These are phyloP conservation scores for Candolleomyces aberdarensis DNA, from an alignment of 768 basidiomycete species.

Conservation along the genomic window DNA sequence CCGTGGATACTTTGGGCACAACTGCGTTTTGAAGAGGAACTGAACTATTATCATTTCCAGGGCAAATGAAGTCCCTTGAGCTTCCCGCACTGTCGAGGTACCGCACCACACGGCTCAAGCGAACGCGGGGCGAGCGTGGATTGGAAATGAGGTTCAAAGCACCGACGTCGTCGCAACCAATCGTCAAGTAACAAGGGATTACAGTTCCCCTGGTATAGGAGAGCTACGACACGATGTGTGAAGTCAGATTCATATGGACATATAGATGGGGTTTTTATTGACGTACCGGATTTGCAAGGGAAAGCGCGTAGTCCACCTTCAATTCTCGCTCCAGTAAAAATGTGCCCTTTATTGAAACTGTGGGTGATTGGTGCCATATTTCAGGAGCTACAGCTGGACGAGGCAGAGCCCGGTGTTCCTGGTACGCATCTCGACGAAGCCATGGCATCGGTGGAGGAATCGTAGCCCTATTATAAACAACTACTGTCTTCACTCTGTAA, in stretches of 20 bases:
- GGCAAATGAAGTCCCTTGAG: not conserved
- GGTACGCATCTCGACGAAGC: not conserved
- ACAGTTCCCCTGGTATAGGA: constrained; percentile 30
- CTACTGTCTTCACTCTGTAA: not conserved
- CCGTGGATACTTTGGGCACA: not conserved
- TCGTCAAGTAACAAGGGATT: constrained; percentile 23
- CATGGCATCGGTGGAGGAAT: not conserved
- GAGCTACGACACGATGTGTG: constrained; percentile 13
- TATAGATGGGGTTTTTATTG: not conserved
- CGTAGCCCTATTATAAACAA: not conserved
- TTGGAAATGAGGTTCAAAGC: constrained; percentile 22
- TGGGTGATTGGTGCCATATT: not conserved
- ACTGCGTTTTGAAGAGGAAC: not conserved
- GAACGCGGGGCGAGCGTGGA: constrained; percentile 15
- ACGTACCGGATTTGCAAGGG: constrained; percentile 26
- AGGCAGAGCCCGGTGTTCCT: not conserved
- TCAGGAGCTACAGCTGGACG: not conserved
- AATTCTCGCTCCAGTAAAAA: not conserved
- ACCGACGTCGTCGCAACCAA: constrained; percentile 19
- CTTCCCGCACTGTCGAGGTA: constrained; percentile 3
- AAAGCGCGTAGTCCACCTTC: constrained; percentile 12
- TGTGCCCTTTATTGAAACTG: not conserved
- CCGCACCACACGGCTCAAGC: constrained; percentile 18
- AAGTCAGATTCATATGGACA: not conserved
- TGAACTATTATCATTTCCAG: too few relatives aligned